A percentile compares a stretch with the other conserved stretches of the same genome.
phyloP scores from a whole-genome alignment of 768 basidiomycete genomes.

The Podaxis carcinomalis region DNA sequence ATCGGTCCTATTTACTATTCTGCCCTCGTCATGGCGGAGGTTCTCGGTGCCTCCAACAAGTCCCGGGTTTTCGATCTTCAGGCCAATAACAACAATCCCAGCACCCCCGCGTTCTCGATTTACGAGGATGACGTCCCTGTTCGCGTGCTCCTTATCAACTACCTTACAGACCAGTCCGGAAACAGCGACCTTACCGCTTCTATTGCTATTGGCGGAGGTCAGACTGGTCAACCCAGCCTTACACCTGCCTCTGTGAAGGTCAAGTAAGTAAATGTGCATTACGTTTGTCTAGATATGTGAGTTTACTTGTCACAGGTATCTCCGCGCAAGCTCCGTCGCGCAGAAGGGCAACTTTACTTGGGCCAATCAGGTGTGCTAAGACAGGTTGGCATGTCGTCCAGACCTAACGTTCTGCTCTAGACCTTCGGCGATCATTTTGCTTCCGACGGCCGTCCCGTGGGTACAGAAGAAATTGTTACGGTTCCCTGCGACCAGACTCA shows the following conservation, averaged over 20 bases:
- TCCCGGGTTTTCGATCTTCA: slow-evolving; percentile 65
- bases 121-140: slow-evolving; percentile 64
- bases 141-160: slow-evolving; percentile 71
- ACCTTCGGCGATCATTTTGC: slow-evolving; percentile 56
- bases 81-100: slow-evolving; percentile 45
- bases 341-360: slow-evolving; percentile 58
- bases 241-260: slow-evolving; percentile 48
- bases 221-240: slow-evolving; percentile 29
- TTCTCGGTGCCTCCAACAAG: slow-evolving; percentile 54
- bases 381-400: background rate
- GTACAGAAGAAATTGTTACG: slow-evolving; percentile 44
- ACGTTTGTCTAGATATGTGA: background rate
- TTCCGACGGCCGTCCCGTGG: slow-evolving; percentile 62
- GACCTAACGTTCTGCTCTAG: slow-evolving; percentile 21
- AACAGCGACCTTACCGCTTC: slow-evolving; percentile 49
- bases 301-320: slow-evolving; percentile 37
- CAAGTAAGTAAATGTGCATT: slow-evolving; percentile 36
- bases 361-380: slow-evolving; percentile 48
- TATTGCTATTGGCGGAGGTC: slow-evolving; percentile 43
- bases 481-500: slow-evolving; percentile 50
- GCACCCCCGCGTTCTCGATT: slow-evolving; percentile 66
- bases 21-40: slow-evolving; percentile 65
- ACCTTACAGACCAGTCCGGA: slow-evolving; percentile 55
- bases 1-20: slow-evolving; percentile 76
- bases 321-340: slow-evolving; percentile 41